Base-by-base conservation (phyloP, 2,329 filamentous ascomycete species). In the Aspergillus melleus region DNA sequence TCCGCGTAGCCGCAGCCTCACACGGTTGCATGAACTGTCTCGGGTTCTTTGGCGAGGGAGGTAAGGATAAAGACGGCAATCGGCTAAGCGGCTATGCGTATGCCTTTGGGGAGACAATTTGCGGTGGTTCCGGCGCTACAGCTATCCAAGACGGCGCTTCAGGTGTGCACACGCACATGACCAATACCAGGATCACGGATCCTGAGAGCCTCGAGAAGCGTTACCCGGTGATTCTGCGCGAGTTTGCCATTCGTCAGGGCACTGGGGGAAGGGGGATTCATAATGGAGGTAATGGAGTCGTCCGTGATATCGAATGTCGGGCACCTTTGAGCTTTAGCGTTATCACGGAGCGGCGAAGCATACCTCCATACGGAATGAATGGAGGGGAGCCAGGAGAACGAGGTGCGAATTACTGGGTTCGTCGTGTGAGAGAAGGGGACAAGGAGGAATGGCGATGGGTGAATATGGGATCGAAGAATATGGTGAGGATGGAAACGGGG, bases 71-170 rank as follows among this genome's bases (percentile, higher is more conserved):
- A 92, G 73, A 81, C 80, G 2, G 90, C 88, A 20, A 92, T 89
- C 0, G 89, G 19, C 24, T 61, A 16, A 22, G n/a, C 47, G 44
- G 59, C 54, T 46, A 62, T 14, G 32, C 63, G n/a, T 93, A 92
- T 70, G 90, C 90, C 12, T 92, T 92, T 77, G 91, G 92, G 71
- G 90, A 94, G 74, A 93, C 90, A 3, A 92, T 94, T 62, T 88
- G 89, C 0, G 90, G 90, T 46, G 90, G 90, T 1, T 86, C 83
- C 24, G 90, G 90, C 29, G 90, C 90, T 0, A 90, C 90, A 0
- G 83, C 87, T 0, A 80, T 81, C 11, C 92, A 90, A 90, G 80
- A 88, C 62, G 90, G 90, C 29, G 88, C 88, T 11, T 86, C 81
- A 55, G 90, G 89, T 12, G 89, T 92, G 20, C 89, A 93, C 72